These are phyloP conservation scores for Phoenix dactylifera DNA, from an alignment of 176 grass and related monocot species.

Conservation along the genomic window DNA sequence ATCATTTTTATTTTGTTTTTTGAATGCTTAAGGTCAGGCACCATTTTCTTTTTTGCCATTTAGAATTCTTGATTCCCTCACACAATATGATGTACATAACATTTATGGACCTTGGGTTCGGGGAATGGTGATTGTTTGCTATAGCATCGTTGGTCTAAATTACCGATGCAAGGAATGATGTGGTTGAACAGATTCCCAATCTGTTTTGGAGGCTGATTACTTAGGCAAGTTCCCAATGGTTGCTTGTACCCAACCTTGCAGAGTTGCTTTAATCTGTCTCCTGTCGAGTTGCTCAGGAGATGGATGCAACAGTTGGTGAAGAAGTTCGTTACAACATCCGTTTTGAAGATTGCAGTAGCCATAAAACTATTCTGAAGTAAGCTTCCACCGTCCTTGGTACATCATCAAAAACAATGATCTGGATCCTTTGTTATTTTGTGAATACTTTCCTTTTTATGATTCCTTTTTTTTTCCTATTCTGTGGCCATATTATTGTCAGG, in stretches of 20 bases:
- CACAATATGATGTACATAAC: too few species aligned
- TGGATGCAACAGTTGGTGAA: constrained; percentile 91
- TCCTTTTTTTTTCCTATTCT: too few species aligned
- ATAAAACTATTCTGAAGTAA: constrained; percentile 98
- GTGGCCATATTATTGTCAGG: too few species aligned
- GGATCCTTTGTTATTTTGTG: constrained; percentile 25
- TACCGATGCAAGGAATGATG: too few species aligned
- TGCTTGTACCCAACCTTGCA: constrained; percentile 80
- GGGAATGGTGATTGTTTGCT: too few species aligned
- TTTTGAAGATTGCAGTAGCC: constrained; percentile 91
- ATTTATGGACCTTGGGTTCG: too few species aligned
- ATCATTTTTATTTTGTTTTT: too few species aligned
- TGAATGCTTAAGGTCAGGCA: too few species aligned
- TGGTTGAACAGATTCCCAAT: constrained; percentile 75
- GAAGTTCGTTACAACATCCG: constrained; percentile 94
- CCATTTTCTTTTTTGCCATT: too few species aligned
- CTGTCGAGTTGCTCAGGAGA: constrained; percentile 84
- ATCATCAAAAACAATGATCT: constrained; percentile 34
- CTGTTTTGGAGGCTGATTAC: constrained; percentile 69
- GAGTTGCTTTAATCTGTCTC: constrained; percentile 90
- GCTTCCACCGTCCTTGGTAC: constrained; percentile 19
- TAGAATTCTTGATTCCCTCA: too few species aligned
- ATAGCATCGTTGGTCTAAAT: too few species aligned
- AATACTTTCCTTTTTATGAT: neutral
- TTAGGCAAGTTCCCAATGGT: constrained; percentile 53